Base-by-base conservation (phyloP, 305 asterid species). In the Fraxinus angustifolia region DNA sequence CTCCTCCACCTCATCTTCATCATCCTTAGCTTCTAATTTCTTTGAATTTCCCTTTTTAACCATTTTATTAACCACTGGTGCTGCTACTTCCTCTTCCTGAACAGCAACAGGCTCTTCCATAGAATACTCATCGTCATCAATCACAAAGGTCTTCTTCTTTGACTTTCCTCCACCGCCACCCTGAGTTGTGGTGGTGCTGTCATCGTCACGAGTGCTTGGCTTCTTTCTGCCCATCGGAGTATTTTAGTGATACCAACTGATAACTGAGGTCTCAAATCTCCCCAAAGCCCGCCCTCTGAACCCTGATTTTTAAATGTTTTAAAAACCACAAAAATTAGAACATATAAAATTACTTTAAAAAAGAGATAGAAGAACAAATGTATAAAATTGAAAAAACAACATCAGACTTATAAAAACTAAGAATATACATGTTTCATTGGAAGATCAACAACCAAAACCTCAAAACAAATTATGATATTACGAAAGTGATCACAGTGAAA, bases 191-290 rank as follows among this genome's bases (percentile, higher is more conserved):
- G 88, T 87, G 53, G 86, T 87, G 50, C 72, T 78, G 83, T 92
- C 98, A 73, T 92, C 94, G 11, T 88, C 96, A 16, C 90, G 89
- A 30, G 80, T 84, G 19, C 88, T 83, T 30, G 89, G 88, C 90
- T 93, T 93, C 92, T 96, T 96, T 84, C 90, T 89, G 86, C 95
- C 99, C 99, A 96, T 92, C 78, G 53, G 78, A 83, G 77, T 40
- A 34, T 19, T 53, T 73, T 81, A 36, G 84, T 38, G 56, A 78
- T 83, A 75, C 85, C 89, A 81, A 85, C 88, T 76, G 76, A 87
- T 86, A 76, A 67, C 74, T 60, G n/a, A 73, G 80, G 40, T 75
- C 78, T 84, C 79, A 14, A 70, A 70, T 30, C 40, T 70, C 40
- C 4, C 11, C 42, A 31, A 70, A 70, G 23, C 23, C 23, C 0